A percentile compares a stretch with the other conserved stretches of the same genome.
Conservation (phyloP, 305 asterid genomes). For the Fraxinus paxiana region DNA sequence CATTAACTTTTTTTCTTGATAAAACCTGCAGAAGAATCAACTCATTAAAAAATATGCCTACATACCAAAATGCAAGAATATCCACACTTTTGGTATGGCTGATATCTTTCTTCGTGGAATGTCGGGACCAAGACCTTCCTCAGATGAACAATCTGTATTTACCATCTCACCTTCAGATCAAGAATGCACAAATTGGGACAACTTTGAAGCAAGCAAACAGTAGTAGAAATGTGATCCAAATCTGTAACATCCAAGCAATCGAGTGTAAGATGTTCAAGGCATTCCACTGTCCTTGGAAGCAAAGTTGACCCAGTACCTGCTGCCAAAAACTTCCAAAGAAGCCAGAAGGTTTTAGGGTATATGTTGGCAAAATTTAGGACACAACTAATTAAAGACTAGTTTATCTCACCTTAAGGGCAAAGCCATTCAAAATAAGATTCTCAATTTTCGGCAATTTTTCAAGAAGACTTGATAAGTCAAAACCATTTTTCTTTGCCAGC, state of each 20-base stretch:
- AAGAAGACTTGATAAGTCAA: neutral
- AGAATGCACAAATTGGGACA: neutral
- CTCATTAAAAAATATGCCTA: neutral
- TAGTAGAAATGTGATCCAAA: neutral
- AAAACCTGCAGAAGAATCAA: neutral
- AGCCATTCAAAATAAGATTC: neutral
- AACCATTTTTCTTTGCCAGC: neutral
- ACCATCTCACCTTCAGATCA: neutral
- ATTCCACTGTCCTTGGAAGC: neutral
- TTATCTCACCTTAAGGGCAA: neutral
- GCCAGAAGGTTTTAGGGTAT: neutral
- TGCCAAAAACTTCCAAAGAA: neutral
- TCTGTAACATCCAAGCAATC: neutral
- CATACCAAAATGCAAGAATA: neutral
- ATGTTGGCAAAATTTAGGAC: neutral
- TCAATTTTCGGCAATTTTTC: neutral
- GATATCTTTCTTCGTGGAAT: no score
- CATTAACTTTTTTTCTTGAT: neutral
- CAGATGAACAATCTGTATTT: neutral
- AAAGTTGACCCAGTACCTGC: neutral
- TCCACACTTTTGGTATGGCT: no score
- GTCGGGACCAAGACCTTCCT: neutral
- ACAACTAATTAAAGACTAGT: neutral
- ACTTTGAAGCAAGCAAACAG: conserved; percentile 7
- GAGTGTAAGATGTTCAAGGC: neutral